These are phyloP conservation scores for Ascocoryne sarcoides DNA, from an alignment of 2,329 filamentous ascomycete genomes.

Conservation along the genomic window DNA sequence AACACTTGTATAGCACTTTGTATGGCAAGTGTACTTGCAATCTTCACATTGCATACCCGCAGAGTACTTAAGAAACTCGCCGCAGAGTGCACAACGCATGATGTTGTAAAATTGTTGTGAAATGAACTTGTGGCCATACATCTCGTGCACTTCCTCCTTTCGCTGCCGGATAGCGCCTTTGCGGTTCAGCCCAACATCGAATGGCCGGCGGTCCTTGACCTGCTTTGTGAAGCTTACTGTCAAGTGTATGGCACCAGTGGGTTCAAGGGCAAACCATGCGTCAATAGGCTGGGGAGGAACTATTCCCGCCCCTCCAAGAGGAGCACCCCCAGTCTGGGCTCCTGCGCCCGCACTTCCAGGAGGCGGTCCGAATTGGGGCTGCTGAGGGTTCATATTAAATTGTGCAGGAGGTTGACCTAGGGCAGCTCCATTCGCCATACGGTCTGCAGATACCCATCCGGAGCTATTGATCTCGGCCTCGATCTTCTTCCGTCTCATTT, in stretches of 20 bases:
- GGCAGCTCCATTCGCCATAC: constrained; percentile 61
- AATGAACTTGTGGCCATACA: constrained; percentile 98
- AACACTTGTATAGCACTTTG: constrained; percentile 92
- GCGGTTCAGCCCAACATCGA: constrained; percentile 84
- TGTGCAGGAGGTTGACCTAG: constrained; percentile 40
- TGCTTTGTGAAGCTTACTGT: constrained; percentile 90
- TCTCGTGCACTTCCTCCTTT: constrained; percentile 97
- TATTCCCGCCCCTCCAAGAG: constrained; percentile 26
- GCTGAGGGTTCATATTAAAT: constrained; percentile 47
- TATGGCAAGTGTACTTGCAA: constrained; percentile 99
- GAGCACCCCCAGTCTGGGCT: constrained; percentile 19
- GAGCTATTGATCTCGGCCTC: constrained; percentile 91
- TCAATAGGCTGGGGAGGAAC: constrained; percentile 56
- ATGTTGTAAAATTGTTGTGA: constrained; percentile 99
- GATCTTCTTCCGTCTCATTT: constrained; percentile 94
- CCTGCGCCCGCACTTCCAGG: constrained; percentile 32
- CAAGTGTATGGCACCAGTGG: constrained; percentile 84
- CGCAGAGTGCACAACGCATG: constrained; percentile 97
- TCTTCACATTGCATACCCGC: constrained; percentile 99
- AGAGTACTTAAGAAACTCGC: constrained; percentile 96
- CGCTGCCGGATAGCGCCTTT: constrained; percentile 95
- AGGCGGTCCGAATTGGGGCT: constrained; percentile 37
- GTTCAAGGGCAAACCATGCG: constrained; percentile 95
- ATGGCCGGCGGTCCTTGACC: constrained; percentile 69
- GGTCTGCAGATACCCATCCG: constrained; percentile 95